These are phyloP conservation scores for Harrya chromipes DNA, from an alignment of 768 basidiomycete species.

Conservation along the genomic window DNA sequence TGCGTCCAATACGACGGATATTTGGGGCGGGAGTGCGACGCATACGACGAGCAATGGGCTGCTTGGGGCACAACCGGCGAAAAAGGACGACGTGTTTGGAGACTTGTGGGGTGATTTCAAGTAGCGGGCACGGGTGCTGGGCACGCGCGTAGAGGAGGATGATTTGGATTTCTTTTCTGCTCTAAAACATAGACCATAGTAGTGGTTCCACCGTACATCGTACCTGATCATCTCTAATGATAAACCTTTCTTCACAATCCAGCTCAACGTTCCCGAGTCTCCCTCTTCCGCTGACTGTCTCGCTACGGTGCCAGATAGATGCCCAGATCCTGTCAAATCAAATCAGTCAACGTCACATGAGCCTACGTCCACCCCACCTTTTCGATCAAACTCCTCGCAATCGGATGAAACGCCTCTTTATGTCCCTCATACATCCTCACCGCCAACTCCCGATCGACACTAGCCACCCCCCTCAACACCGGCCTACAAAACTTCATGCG, in stretches of 20 bases:
- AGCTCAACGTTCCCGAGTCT: no score
- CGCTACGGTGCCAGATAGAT: not conserved
- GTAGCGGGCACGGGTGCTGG: conserved; percentile 34
- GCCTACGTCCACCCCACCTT: conserved; percentile 44
- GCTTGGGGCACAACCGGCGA: conserved; percentile 34
- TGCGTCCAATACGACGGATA: conserved; percentile 44
- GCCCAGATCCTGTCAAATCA: conserved; percentile 10
- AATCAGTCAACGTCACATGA: not conserved
- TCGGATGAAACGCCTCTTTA: conserved; percentile 67
- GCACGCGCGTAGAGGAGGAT: no score
- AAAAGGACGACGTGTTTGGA: conserved; percentile 79
- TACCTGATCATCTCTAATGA: no score
- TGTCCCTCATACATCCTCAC: conserved; percentile 44
- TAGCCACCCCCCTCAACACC: conserved; percentile 51
- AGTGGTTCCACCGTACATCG: no score
- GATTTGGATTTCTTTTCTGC: no score
- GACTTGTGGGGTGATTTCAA: conserved; percentile 86
- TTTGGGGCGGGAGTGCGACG: conserved; percentile 50
- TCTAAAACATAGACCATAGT: no score
- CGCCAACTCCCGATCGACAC: conserved; percentile 55
- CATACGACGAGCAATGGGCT: conserved; percentile 36
- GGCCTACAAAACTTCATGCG: conserved; percentile 86
- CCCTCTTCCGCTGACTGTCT: no score
- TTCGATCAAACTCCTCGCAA: conserved; percentile 70
- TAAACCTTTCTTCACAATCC: no score